Percentiles rank a stretch among this genome's conserved stretches.
These are phyloP conservation scores for Clavispora phyllophila DNA, from an alignment of 805 yeast genomes.

Conservation along the genomic window DNA sequence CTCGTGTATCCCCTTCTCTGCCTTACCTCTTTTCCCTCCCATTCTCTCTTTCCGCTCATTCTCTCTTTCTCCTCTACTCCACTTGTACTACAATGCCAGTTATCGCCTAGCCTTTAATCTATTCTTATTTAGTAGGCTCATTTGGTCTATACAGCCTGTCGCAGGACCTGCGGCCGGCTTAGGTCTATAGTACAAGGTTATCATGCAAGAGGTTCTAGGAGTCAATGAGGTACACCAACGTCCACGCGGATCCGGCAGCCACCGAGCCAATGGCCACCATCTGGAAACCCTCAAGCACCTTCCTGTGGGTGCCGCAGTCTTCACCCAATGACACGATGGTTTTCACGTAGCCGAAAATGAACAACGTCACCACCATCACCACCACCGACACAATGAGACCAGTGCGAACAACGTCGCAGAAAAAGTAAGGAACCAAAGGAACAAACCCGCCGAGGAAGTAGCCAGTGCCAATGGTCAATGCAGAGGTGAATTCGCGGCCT, in stretches of 20 bases:
- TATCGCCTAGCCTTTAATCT: too few species aligned
- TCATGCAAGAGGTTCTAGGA: neutral
- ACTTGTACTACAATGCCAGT: too few species aligned
- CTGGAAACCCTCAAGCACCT: slow-evolving; percentile 75
- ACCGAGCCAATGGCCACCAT: slow-evolving; percentile 95
- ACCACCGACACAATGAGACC: slow-evolving; percentile 73
- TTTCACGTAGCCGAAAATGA: slow-evolving; percentile 81
- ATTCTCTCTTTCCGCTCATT: too few species aligned
- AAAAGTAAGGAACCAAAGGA: slow-evolving; percentile 88
- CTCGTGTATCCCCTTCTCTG: too few species aligned
- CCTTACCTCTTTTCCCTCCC: too few species aligned
- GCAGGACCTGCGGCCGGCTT: too few species aligned
- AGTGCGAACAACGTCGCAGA: slow-evolving; percentile 64
- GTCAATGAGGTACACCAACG: slow-evolving; percentile 75
- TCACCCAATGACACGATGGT: slow-evolving; percentile 81
- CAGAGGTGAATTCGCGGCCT: slow-evolving; percentile 82
- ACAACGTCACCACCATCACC: slow-evolving; percentile 81
- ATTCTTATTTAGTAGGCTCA: too few species aligned
- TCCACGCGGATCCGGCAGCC: slow-evolving; percentile 98
- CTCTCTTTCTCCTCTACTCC: too few species aligned
- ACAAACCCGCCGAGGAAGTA: slow-evolving; percentile 91
- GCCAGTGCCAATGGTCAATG: slow-evolving; percentile 82
- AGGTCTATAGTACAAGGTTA: neutral
- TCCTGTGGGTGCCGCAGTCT: slow-evolving; percentile 56
- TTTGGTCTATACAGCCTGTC: too few species aligned